Conservation (phyloP, 2,329 filamentous ascomycete species). For the Aphanoascus verrucosus region DNA sequence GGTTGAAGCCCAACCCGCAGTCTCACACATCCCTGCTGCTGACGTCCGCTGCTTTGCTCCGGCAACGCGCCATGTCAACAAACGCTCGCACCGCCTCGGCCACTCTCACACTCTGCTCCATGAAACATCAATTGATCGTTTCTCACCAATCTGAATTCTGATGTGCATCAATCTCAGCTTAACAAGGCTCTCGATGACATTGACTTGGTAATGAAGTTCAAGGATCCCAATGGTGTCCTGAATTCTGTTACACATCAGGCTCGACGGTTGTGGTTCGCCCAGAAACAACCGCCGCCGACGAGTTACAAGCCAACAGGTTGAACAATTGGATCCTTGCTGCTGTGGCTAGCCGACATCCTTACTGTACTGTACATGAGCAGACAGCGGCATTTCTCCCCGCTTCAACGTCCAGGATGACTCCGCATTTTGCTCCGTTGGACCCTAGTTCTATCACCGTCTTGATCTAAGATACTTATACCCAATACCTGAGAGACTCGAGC, state of each 20-base stretch:
- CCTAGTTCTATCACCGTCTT: too few species aligned
- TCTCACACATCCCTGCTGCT: neutral
- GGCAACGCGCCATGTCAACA: conserved; percentile 2
- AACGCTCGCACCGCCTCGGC: neutral
- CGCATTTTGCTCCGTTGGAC: too few species aligned
- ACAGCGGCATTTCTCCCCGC: too few species aligned
- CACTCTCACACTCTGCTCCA: too few species aligned
- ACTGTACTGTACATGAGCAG: too few species aligned
- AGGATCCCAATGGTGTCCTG: neutral
- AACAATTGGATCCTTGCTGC: neutral
- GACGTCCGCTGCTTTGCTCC: neutral
- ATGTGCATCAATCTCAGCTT: too few species aligned
- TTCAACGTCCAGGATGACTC: too few species aligned
- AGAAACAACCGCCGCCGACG: neutral
- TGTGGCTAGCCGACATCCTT: too few species aligned
- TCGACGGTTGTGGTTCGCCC: conserved; percentile 3
- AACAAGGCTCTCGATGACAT: neutral
- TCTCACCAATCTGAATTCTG: neutral
- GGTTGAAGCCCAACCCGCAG: neutral
- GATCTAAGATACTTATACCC: too few species aligned
- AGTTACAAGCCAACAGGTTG: neutral
- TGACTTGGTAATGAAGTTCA: neutral
- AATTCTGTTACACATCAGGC: conserved; percentile 2
- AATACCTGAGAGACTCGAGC: too few species aligned
- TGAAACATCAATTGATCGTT: neutral